phyloP scores from a whole-genome alignment of 75 land plant species.

The Pinus taeda region DNA sequence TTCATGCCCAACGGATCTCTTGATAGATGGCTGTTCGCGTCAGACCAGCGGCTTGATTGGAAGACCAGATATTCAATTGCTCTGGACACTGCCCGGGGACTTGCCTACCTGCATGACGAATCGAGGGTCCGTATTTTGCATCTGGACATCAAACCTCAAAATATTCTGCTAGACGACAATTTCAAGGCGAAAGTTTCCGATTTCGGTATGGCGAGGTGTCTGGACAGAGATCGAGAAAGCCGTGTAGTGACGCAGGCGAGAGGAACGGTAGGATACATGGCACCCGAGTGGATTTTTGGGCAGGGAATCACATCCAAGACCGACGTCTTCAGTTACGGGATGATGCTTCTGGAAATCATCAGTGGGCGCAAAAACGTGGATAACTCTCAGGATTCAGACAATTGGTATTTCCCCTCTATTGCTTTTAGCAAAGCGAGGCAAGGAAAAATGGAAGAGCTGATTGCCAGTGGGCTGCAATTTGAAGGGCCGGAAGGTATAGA shows the following conservation, averaged over 20 bases:
- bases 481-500: not conserved
- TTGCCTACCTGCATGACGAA: conserved; percentile 67
- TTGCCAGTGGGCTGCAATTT: conserved; percentile 20
- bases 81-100: conserved; percentile 57
- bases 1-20: conserved; percentile 58
- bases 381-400: not conserved
- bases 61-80: conserved; percentile 40
- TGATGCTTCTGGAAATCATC: conserved; percentile 16
- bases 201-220: conserved; percentile 66
- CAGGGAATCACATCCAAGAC: conserved; percentile 7
- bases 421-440: conserved; percentile 40
- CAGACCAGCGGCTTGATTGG: conserved; percentile 30
- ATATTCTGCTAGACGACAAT: conserved; percentile 58
- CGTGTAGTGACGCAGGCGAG: conserved; percentile 41
- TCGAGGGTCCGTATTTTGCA: conserved; percentile 49
- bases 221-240: conserved; percentile 50
- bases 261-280: conserved; percentile 68
- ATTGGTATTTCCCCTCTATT: conserved; percentile 42
- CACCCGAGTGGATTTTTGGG: conserved; percentile 24
- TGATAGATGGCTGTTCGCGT: conserved; percentile 51
- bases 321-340: conserved; percentile 27
- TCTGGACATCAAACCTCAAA: conserved; percentile 53
- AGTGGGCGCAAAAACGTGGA: not conserved
- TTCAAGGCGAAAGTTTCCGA: conserved; percentile 58
- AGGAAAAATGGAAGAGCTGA: conserved; percentile 53